Conservation (phyloP, 2,329 filamentous ascomycete genomes). For the Dactylellina haptotyla region DNA sequence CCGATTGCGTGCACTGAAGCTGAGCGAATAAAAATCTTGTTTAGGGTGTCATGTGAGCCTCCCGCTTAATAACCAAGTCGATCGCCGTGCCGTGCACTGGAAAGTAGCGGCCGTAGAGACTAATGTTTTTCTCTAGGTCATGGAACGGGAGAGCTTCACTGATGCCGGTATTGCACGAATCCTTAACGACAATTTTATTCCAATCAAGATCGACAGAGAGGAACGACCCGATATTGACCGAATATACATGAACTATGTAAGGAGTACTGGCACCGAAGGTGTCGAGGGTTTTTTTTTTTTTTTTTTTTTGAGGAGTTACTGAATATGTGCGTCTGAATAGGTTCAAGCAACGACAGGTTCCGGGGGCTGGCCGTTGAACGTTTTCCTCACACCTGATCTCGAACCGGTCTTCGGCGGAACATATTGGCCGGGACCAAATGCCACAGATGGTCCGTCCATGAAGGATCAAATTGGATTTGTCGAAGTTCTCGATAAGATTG, state of each 20-base stretch:
- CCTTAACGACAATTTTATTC: constrained; percentile 87
- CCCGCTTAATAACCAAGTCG: not conserved
- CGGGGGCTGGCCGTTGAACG: constrained; percentile 88
- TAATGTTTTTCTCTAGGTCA: constrained; percentile 72
- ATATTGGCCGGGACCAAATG: constrained; percentile 87
- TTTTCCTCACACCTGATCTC: constrained; percentile 93
- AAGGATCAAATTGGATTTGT: constrained; percentile 79
- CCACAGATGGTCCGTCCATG: constrained; percentile 62
- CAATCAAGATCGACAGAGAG: constrained; percentile 87
- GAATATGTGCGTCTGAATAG: constrained; percentile 21
- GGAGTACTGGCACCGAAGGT: constrained; percentile 1
- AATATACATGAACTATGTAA: constrained; percentile 94
- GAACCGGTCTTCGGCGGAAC: constrained; percentile 96
- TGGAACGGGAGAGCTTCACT: constrained; percentile 90
- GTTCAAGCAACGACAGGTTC: constrained; percentile 84
- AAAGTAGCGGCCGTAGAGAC: too few relatives aligned
- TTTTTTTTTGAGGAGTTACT: not conserved
- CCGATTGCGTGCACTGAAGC: constrained; percentile 7
- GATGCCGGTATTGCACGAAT: constrained; percentile 81
- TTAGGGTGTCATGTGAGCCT: constrained; percentile 63
- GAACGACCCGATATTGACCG: constrained; percentile 92
- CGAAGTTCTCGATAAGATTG: constrained; percentile 81
- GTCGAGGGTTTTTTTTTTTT: too few relatives aligned
- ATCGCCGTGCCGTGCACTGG: not conserved
- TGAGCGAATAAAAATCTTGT: constrained; percentile 22